Evolutionary conservation across 1,139 yeast species (phyloP).

Genomic region (Candida sojae): DNA sequence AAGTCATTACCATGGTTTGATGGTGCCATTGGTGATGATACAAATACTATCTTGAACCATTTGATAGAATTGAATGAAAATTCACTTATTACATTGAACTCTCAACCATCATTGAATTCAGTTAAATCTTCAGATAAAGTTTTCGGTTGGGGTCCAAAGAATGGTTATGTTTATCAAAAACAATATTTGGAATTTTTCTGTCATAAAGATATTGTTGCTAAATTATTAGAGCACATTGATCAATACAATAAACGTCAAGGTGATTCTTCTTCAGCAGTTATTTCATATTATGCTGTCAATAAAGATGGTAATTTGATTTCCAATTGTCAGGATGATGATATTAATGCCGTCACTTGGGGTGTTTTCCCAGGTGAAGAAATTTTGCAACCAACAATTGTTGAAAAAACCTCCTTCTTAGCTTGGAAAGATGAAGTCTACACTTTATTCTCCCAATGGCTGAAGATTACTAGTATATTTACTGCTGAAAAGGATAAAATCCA

Average conservation of each 20-base stretch:
- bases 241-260: conserved; percentile 35
- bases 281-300: conserved; percentile 83
- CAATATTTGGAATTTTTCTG: conserved; percentile 85
- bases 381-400: conserved; percentile 92
- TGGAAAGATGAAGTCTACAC: conserved; percentile 97
- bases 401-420: conserved; percentile 81
- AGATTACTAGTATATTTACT: conserved; percentile 45
- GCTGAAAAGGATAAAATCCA: conserved; percentile 29
- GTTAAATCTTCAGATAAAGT: conserved; percentile 66
- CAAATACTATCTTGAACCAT: conserved; percentile 59
- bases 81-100: conserved; percentile 81
- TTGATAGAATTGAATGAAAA: conserved; percentile 63
- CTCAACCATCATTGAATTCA: conserved; percentile 94
- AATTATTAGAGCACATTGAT: conserved; percentile 39
- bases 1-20: conserved; percentile 94
- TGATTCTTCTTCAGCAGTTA: conserved; percentile 41
- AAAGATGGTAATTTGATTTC: conserved; percentile 56
- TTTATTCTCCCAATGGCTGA: conserved; percentile 79
- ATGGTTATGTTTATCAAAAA: conserved; percentile 91
- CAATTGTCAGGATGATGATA: conserved; percentile 74
- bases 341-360: conserved; percentile 98
- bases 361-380: conserved; percentile 92
- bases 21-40: conserved; percentile 80
- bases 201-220: conserved; percentile 54
- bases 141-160: conserved; percentile 95